A percentile compares a stretch with the other conserved stretches of the same genome.
Evolutionary conservation across 1,284 basidiomycete species (phyloP).

Genomic region (Heimioporus retisporus): DNA sequence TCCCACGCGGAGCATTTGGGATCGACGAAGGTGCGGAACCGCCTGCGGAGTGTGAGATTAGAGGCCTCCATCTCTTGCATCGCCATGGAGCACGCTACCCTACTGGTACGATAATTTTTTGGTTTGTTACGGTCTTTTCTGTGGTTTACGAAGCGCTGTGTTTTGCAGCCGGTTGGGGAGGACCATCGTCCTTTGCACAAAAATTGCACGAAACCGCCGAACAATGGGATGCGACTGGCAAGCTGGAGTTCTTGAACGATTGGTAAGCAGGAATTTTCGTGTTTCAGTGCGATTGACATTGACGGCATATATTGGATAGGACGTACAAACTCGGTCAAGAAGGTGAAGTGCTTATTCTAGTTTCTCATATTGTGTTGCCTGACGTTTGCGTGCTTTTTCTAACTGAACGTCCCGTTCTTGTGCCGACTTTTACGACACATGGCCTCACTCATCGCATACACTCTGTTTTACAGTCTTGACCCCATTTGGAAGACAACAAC

Average conservation of each 20-base stretch:
- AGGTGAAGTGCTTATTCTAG: slow-evolving; percentile 46
- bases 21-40: slow-evolving; percentile 75
- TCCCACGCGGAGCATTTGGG: slow-evolving; percentile 76
- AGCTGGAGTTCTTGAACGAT: slow-evolving; percentile 78
- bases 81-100: slow-evolving; percentile 87
- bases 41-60: slow-evolving; percentile 77
- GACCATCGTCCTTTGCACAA: slow-evolving; percentile 70
- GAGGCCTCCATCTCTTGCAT: slow-evolving; percentile 82
- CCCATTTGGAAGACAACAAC: slow-evolving; percentile 85
- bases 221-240: slow-evolving; percentile 71
- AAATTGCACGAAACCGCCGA: slow-evolving; percentile 65
- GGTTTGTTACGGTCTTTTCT: background rate
- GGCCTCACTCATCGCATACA: background rate
- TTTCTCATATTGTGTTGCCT: slow-evolving; percentile 1
- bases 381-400: background rate
- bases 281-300: background rate
- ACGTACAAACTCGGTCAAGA: slow-evolving; percentile 87
- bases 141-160: slow-evolving; percentile 5
- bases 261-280: slow-evolving; percentile 59
- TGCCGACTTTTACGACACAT: background rate
- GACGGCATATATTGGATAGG: slow-evolving; percentile 50
- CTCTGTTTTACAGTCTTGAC: slow-evolving; percentile 66
- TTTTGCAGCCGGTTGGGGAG: slow-evolving; percentile 67
- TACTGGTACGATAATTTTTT: slow-evolving; percentile 52
- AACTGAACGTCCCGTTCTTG: background rate